Percentiles rank a stretch among this genome's conserved stretches.
Conservation (phyloP, 1,284 basidiomycete genomes). For the Ustilago xerochloae region DNA sequence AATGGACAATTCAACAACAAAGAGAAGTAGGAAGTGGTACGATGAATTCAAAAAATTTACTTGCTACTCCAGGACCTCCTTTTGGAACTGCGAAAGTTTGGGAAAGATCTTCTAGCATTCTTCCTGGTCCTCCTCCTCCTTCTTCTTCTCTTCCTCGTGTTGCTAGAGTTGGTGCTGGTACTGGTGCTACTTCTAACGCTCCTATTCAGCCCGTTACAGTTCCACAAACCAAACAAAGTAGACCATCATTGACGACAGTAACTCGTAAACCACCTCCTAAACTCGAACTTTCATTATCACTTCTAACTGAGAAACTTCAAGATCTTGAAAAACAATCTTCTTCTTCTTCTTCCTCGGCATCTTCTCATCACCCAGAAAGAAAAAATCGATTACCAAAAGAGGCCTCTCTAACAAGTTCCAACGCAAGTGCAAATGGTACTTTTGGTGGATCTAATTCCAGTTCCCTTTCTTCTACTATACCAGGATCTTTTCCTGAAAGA, state of each 20-base stretch:
- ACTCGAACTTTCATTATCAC: slow-evolving; percentile 19
- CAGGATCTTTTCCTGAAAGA: slow-evolving; percentile 19
- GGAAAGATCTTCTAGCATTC: neutral
- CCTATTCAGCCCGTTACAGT: too few relatives aligned
- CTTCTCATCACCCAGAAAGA: neutral
- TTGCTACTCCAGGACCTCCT: neutral
- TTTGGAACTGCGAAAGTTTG: slow-evolving; percentile 1
- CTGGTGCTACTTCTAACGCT: too few relatives aligned
- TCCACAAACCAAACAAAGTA: neutral
- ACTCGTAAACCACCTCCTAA: slow-evolving; percentile 21
- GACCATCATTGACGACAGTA: neutral
- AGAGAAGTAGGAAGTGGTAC: neutral
- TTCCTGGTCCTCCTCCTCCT: neutral
- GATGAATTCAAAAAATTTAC: too few relatives aligned
- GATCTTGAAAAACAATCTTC: slow-evolving; percentile 24
- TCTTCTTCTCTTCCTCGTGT: too few relatives aligned
- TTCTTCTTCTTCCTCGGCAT: neutral
- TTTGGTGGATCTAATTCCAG: slow-evolving; percentile 8
- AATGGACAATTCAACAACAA: slow-evolving; percentile 30
- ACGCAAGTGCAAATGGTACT: slow-evolving; percentile 7
- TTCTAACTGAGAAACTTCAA: slow-evolving; percentile 27
- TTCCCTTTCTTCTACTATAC: neutral
- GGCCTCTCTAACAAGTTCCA: neutral
- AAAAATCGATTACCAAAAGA: neutral
- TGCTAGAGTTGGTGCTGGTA: too few relatives aligned